Conservation (phyloP, 306 rosid species). For the Cucurbita moschata region DNA sequence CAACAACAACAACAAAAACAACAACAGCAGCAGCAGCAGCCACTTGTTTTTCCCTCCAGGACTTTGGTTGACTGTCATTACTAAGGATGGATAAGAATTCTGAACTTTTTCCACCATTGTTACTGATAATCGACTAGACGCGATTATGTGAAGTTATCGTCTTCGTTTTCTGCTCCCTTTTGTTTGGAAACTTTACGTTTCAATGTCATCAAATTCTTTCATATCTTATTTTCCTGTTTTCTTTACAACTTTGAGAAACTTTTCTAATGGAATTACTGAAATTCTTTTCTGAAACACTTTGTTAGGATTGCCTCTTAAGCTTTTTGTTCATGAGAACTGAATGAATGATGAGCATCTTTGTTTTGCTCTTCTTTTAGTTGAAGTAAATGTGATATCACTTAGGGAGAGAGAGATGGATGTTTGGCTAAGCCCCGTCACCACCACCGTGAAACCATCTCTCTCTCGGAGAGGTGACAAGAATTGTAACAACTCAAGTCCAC, state of each 20-base stretch:
- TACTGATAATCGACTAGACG: not conserved
- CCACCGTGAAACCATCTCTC: too few species aligned
- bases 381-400: not conserved
- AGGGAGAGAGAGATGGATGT: not conserved
- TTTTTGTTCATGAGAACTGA: constrained; percentile 34
- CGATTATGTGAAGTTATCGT: not conserved
- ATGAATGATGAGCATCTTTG: constrained; percentile 33
- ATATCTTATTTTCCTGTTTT: constrained; percentile 11
- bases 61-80: constrained; percentile 97
- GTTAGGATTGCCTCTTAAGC: not conserved
- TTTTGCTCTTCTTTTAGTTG: constrained; percentile 1
- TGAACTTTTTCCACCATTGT: not conserved
- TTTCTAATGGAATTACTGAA: constrained; percentile 1
- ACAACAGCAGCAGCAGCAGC: constrained; percentile 17
- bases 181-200: constrained; percentile 9
- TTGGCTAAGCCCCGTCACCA: constrained; percentile 9
- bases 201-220: constrained; percentile 28
- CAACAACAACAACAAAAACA: constrained; percentile 14
- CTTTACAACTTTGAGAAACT: not conserved
- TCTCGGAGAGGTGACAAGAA: too few species aligned
- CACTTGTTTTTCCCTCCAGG: constrained; percentile 39
- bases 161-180: not conserved
- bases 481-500: too few species aligned
- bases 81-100: constrained; percentile 24
- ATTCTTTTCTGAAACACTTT: not conserved